Conservation (phyloP, 2,329 filamentous ascomycete genomes). For the Clonostachys sp. region DNA sequence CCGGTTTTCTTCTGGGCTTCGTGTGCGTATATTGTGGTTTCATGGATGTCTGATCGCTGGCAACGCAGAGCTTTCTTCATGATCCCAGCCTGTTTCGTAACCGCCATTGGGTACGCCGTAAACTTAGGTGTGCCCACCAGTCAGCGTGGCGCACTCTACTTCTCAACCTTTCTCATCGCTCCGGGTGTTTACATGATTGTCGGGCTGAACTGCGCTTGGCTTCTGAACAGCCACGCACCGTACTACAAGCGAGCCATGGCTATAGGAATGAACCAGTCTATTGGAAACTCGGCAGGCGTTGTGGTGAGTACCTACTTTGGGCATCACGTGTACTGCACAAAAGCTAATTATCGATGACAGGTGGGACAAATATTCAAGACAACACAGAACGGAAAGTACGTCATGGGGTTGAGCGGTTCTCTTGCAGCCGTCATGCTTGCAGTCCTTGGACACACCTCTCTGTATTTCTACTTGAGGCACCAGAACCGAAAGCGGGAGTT, state of each 20-base stretch:
- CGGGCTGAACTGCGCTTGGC: slow-evolving; percentile 37
- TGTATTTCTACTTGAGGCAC: slow-evolving; percentile 9
- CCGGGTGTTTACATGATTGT: slow-evolving; percentile 18
- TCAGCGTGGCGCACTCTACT: slow-evolving; percentile 6
- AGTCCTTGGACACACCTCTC: slow-evolving; percentile 8
- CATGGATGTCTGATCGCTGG: slow-evolving; percentile 11
- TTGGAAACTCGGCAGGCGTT: slow-evolving; percentile 42
- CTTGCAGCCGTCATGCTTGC: slow-evolving; percentile 12
- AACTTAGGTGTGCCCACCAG: slow-evolving; percentile 10
- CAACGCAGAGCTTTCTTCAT: slow-evolving; percentile 10
- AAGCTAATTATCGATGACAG: neutral
- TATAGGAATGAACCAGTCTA: slow-evolving; percentile 37
- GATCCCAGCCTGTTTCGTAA: slow-evolving; percentile 8
- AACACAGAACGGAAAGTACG: slow-evolving; percentile 11
- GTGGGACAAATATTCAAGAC: slow-evolving; percentile 9
- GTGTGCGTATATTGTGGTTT: slow-evolving; percentile 19
- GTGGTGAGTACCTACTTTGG: slow-evolving; percentile 19
- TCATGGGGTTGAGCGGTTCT: slow-evolving; percentile 12
- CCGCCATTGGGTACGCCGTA: slow-evolving; percentile 18
- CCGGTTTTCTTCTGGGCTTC: slow-evolving; percentile 16
- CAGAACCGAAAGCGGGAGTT: slow-evolving; percentile 10
- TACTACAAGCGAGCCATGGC: slow-evolving; percentile 40
- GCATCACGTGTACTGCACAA: neutral
- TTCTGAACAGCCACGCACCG: slow-evolving; percentile 38
- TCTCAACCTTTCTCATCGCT: slow-evolving; percentile 11